Conservation (phyloP, 805 yeast species). For the Hanseniaspora lachancei region DNA sequence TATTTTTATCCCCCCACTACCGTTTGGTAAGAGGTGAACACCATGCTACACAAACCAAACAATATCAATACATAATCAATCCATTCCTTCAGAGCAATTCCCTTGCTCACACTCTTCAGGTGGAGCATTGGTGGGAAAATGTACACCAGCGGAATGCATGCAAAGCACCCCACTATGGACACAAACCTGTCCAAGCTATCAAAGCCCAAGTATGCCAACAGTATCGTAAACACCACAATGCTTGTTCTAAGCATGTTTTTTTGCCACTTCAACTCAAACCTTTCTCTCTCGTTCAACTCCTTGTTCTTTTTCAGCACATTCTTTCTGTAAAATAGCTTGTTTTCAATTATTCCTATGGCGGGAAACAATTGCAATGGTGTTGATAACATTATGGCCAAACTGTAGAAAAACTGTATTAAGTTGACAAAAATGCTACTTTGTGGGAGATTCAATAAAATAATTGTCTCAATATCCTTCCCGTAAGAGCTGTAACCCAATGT, state of each 20-base stretch:
- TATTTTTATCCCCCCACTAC: constrained; percentile 19
- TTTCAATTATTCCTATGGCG: constrained; percentile 61
- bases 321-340: constrained; percentile 37
- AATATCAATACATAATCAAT: constrained; percentile 37
- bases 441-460: constrained; percentile 59
- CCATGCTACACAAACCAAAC: constrained; percentile 49
- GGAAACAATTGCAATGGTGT: constrained; percentile 76
- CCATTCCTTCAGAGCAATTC: constrained; percentile 16
- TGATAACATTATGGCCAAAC: constrained; percentile 60
- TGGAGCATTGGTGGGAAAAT: constrained; percentile 77
- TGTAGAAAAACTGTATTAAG: constrained; percentile 55
- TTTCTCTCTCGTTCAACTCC: constrained; percentile 42
- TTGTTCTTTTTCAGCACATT: constrained; percentile 18
- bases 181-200: constrained; percentile 59
- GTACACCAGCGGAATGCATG: constrained; percentile 74
- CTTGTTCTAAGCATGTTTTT: constrained; percentile 46
- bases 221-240: constrained; percentile 42
- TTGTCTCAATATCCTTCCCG: constrained; percentile 53
- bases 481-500: constrained; percentile 57
- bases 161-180: constrained; percentile 71
- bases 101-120: constrained; percentile 35
- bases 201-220: constrained; percentile 55
- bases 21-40: constrained; percentile 55
- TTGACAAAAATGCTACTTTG: constrained; percentile 50
- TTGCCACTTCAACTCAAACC: constrained; percentile 45